Evolutionary conservation across 495 filamentous ascomycete species (phyloP).

Genomic region (Extremus antarcticus): DNA sequence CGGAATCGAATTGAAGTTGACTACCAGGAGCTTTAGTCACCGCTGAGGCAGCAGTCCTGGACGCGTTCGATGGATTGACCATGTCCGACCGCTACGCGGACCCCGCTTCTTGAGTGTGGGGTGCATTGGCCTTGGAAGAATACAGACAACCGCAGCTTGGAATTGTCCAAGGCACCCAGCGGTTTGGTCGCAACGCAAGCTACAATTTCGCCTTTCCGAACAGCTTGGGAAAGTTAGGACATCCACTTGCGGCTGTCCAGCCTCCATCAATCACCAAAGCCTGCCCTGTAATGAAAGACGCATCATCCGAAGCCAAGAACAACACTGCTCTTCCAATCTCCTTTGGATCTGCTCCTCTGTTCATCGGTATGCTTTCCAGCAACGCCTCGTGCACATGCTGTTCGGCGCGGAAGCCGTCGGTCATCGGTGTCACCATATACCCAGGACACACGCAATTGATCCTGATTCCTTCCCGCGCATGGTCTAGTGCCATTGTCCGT

Average conservation of each 20-base stretch:
- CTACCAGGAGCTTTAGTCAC: too few species aligned
- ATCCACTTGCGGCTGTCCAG: not conserved
- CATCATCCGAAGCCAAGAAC: not conserved
- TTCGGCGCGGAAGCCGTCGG: not conserved
- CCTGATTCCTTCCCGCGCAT: not conserved
- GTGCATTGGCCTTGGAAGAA: too few species aligned
- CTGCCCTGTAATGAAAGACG: not conserved
- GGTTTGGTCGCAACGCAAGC: too few species aligned
- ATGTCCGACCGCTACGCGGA: too few species aligned
- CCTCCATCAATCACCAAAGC: not conserved
- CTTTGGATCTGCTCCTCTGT: not conserved
- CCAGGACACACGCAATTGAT: not conserved
- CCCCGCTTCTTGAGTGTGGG: too few species aligned
- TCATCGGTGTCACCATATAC: conserved; percentile 1
- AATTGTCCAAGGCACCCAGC: too few species aligned
- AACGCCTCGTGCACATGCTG: not conserved
- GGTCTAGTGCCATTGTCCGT: not conserved
- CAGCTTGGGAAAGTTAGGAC: not conserved
- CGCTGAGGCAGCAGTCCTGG: too few species aligned
- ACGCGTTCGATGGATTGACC: too few species aligned
- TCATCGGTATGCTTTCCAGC: not conserved
- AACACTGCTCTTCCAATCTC: not conserved
- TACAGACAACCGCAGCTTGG: too few species aligned
- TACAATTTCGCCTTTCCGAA: too few species aligned
- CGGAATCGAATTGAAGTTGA: too few species aligned